Base-by-base conservation (phyloP, 2,329 filamentous ascomycete species). In the Periglandula ipomoeae region DNA sequence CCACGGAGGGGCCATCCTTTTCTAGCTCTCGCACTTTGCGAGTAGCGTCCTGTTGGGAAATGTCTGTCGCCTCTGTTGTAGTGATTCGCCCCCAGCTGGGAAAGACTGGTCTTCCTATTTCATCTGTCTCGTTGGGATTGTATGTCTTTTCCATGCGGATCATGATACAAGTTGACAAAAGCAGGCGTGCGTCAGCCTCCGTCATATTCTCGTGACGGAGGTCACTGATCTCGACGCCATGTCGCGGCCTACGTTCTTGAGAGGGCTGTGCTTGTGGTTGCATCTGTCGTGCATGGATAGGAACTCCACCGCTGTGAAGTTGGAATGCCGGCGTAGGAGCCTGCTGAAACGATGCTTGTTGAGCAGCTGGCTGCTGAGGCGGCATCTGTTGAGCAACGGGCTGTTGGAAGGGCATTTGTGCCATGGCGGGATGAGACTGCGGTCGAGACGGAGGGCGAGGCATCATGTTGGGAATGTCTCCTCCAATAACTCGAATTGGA, bases 61-160 rank as follows among this genome's bases (percentile, higher is more conserved):
- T 63, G 27, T 63, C 63, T 3, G 56, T 61, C n/a, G 69, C 62
- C 26, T 62, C 60, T 2, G 55, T 60, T 9, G 59, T 58, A 3
- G 58, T 53, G 8, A 65, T 68, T 17, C 59, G 62, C 3, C 68
- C 64, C 74, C 74, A 77, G 8, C 62, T 68, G 3, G 67, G 59
- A 39, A 53, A 56, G 26, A 58, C 38, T 3, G 54, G 57, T 11
- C 58, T 57, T 3, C 70, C 69, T 8, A 70, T 59, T 6, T 65
- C 58, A 50, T 70, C 67, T 37, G 67, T 58, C 15, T 58, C 58
- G n/a, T 62, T 57, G 11, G 58, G 54, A 37, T 58, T 59, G 10
- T 55, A 44, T 19, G 61, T 52, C 58, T 68, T 73, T 50, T 73
- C 67, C 44, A 75, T 66, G 1, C 68, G 70, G 42, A 69, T 60